Conservation (phyloP, 768 basidiomycete species). For the Suillus weaverae region DNA sequence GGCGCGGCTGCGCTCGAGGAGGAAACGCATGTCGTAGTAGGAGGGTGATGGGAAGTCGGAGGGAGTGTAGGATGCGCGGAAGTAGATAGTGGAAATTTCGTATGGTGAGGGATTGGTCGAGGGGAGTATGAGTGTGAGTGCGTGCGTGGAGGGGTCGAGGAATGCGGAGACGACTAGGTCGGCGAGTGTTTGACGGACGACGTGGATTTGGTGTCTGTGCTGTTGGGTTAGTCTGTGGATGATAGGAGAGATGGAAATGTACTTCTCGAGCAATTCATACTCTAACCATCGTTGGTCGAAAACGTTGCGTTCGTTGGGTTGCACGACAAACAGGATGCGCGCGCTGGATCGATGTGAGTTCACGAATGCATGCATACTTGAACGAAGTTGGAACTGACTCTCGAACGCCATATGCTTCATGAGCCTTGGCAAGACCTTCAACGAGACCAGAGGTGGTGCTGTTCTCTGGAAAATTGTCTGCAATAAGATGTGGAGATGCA, state of each 20-base stretch:
- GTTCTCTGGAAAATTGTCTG: slow-evolving; percentile 70
- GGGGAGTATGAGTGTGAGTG: slow-evolving; percentile 38
- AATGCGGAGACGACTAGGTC: slow-evolving; percentile 61
- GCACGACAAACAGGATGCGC: slow-evolving; percentile 84
- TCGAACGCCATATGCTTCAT: slow-evolving; percentile 64
- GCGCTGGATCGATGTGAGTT: slow-evolving; percentile 34
- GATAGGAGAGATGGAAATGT: slow-evolving; percentile 21
- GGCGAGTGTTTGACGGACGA: slow-evolving; percentile 74
- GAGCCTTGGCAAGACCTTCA: slow-evolving; percentile 76
- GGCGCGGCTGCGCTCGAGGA: slow-evolving; percentile 78
- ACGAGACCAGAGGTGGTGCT: slow-evolving; percentile 68
- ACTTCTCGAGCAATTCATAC: slow-evolving; percentile 83
- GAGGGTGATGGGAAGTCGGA: slow-evolving; percentile 67
- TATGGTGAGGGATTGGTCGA: slow-evolving; percentile 21
- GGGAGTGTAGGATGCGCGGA: slow-evolving; percentile 86
- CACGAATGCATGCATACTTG: background rate
- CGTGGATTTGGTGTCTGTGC: slow-evolving; percentile 68
- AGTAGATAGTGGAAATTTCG: slow-evolving; percentile 89
- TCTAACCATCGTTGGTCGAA: slow-evolving; percentile 93
- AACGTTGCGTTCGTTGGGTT: slow-evolving; percentile 85
- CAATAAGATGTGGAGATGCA: slow-evolving; percentile 50
- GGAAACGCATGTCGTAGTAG: slow-evolving; percentile 72
- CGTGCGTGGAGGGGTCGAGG: slow-evolving; percentile 47
- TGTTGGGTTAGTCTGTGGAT: background rate
- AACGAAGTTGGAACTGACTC: slow-evolving; percentile 37